phyloP scores from a whole-genome alignment of 169 alveolate species.

The Theileria orientalis region DNA sequence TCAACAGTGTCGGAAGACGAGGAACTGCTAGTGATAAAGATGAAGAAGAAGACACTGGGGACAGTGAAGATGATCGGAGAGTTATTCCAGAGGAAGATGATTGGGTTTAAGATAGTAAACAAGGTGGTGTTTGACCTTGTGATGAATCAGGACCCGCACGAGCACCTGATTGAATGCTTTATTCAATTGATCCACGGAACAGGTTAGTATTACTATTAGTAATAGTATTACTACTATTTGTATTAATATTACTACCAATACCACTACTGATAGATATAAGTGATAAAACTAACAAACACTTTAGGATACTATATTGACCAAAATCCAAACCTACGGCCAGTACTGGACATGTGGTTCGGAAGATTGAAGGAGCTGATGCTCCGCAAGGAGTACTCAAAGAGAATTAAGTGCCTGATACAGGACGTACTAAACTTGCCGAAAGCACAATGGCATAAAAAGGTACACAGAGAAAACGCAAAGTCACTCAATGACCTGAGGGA shows the following conservation, averaged over 20 bases:
- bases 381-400: constrained; percentile 78
- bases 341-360: constrained; percentile 89
- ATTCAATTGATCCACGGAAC: constrained; percentile 85
- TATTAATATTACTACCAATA: constrained; percentile 83
- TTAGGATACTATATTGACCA: constrained; percentile 83
- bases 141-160: constrained; percentile 86
- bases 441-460: constrained; percentile 87
- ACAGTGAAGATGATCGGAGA: constrained; percentile 87
- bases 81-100: constrained; percentile 82
- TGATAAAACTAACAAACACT: constrained; percentile 5
- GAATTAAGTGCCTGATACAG: constrained; percentile 85
- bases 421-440: constrained; percentile 87
- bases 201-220: constrained; percentile 24
- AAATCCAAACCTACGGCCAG: constrained; percentile 78
- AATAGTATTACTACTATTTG: constrained; percentile 11
- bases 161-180: constrained; percentile 86
- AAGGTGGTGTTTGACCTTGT: constrained; percentile 86
- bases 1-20: constrained; percentile 54
- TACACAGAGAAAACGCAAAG: constrained; percentile 88
- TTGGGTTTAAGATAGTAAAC: constrained; percentile 83
- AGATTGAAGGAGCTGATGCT: constrained; percentile 82
- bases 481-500: constrained; percentile 84
- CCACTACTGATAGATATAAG: constrained; percentile 11
- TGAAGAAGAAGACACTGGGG: constrained; percentile 84
- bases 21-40: constrained; percentile 61